A percentile compares a stretch with the other conserved stretches of the same genome.
Conservation (phyloP, 176 grass and related monocot species). For the Zea luxurians region DNA sequence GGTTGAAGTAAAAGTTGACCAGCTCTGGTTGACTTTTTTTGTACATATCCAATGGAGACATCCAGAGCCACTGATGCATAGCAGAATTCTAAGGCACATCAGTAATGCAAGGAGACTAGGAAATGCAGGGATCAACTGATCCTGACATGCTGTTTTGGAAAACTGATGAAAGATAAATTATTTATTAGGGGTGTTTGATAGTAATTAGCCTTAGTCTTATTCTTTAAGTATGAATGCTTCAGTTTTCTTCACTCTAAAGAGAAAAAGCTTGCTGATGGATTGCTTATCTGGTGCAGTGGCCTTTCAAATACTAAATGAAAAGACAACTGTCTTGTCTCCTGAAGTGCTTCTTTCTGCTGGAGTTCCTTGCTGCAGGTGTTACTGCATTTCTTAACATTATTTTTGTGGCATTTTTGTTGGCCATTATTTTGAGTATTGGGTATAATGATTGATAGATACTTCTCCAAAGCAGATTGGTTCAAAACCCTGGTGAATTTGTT, state of each 20-base stretch:
- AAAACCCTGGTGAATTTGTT: conserved; percentile 98
- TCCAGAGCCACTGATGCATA: not conserved
- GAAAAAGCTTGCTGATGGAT: conserved; percentile 33
- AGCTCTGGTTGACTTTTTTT: not conserved
- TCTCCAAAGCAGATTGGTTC: conserved; percentile 92
- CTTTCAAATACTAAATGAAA: conserved; percentile 89
- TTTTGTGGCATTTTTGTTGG: conserved; percentile 32
- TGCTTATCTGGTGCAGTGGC: conserved; percentile 66
- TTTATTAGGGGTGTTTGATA: not conserved
- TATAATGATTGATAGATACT: conserved; percentile 60
- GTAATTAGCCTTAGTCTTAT: conserved; percentile 2
- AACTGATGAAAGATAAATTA: not conserved
- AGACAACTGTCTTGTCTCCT: conserved; percentile 95
- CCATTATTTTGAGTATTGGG: conserved; percentile 51
- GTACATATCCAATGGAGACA: not conserved
- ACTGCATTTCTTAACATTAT: conserved; percentile 36
- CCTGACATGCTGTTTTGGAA: not conserved
- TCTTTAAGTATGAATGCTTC: conserved; percentile 18
- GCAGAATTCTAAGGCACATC: not conserved
- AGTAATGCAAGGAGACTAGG: not conserved
- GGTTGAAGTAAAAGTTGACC: not conserved
- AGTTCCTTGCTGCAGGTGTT: conserved; percentile 98
- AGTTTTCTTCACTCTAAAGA: conserved; percentile 24
- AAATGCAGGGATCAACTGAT: not conserved
- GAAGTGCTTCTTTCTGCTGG: conserved; percentile 86